These are phyloP conservation scores for Triticum dicoccoides DNA, from an alignment of 176 grass and related monocot genomes.

Conservation along the genomic window DNA sequence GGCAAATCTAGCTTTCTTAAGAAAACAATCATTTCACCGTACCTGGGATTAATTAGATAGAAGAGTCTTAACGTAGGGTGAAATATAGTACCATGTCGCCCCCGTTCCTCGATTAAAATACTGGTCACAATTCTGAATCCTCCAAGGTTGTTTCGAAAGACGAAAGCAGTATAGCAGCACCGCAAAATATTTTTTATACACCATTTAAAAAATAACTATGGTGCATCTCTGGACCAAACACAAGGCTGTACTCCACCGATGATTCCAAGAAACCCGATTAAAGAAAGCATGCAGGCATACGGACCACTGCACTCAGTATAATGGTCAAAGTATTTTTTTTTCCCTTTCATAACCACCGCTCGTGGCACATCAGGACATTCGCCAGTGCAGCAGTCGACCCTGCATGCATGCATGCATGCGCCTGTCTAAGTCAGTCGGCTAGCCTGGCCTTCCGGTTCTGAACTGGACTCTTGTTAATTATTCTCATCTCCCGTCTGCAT, in stretches of 20 bases:
- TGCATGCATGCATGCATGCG: constrained; percentile 2
- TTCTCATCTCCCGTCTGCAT: constrained; percentile 7
- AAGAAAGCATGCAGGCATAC: neutral
- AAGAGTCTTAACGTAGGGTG: neutral
- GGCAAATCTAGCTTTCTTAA: neutral
- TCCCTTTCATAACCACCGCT: too few species aligned
- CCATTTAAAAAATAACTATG: neutral
- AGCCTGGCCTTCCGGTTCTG: constrained; percentile 22
- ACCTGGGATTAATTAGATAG: neutral
- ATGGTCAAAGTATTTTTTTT: constrained; percentile 12
- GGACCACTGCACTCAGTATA: neutral
- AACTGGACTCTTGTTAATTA: constrained; percentile 8
- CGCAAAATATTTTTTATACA: too few species aligned
- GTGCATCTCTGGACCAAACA: constrained; percentile 11
- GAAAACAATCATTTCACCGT: neutral
- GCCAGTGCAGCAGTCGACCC: constrained; percentile 23
- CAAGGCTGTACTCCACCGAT: neutral
- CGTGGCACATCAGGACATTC: constrained; percentile 34
- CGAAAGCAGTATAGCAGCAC: neutral
- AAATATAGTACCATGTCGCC: neutral
- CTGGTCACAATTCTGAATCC: too few species aligned
- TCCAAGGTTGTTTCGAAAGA: constrained; percentile 8
- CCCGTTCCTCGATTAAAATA: constrained; percentile 19
- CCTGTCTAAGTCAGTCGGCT: constrained; percentile 18
- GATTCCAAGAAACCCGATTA: constrained; percentile 27